Conservation (phyloP, 2,329 filamentous ascomycete species). For the Cladorrhinum sp. region DNA sequence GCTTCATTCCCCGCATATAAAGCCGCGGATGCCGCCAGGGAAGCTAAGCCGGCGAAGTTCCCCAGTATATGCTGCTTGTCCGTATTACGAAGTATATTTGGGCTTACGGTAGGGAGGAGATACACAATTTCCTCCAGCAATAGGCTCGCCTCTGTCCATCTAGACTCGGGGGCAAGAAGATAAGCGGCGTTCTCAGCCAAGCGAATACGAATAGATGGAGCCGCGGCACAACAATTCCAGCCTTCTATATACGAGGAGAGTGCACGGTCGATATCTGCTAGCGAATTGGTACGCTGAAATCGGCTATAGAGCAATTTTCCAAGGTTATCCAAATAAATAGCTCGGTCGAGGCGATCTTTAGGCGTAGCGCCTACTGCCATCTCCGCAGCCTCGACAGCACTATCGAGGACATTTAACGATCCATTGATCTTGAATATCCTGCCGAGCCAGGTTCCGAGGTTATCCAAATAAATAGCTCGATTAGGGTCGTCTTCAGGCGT, state of each 20-base stretch:
- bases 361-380: constrained; percentile 5
- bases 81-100: constrained; percentile 1
- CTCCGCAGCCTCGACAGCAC: constrained; percentile 1
- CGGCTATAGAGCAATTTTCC: constrained; percentile 2
- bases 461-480: background rate
- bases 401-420: constrained; percentile 3
- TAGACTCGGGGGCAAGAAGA: background rate
- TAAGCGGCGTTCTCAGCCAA: background rate
- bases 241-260: constrained; percentile 7
- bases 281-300: constrained; percentile 1
- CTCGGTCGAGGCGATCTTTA: constrained; percentile 4
- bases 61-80: constrained; percentile 10
- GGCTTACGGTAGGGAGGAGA: constrained; percentile 6
- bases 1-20: constrained; percentile 1
- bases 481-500: background rate
- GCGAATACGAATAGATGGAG: constrained; percentile 7
- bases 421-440: background rate
- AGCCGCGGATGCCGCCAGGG: background rate
- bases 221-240: constrained; percentile 7
- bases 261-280: constrained; percentile 4
- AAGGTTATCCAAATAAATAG: constrained; percentile 1
- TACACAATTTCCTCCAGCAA: constrained; percentile 4
- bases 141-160: constrained; percentile 2
- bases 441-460: constrained; percentile 7
- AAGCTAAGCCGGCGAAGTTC: constrained; percentile 4